Conservation (phyloP, 768 basidiomycete species). For the Agrocybe praecox region DNA sequence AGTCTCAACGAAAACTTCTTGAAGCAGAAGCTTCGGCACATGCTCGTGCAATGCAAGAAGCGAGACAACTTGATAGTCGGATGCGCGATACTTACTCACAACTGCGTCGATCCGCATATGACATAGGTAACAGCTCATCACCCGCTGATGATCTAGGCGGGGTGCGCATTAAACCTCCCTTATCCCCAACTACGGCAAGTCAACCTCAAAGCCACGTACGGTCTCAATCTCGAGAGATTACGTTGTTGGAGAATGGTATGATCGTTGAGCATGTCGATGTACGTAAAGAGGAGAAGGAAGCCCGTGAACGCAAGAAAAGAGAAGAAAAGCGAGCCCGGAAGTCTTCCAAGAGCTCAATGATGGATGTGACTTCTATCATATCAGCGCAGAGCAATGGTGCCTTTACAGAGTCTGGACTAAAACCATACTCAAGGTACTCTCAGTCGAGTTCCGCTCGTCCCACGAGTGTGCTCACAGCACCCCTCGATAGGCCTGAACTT, state of each 20-base stretch:
- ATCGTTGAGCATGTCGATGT: conserved; percentile 89
- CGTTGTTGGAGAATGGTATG: conserved; percentile 85
- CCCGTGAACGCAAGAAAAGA: conserved; percentile 65
- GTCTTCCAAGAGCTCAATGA: conserved; percentile 67
- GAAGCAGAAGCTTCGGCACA: conserved; percentile 83
- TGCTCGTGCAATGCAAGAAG: conserved; percentile 77
- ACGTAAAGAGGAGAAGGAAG: conserved; percentile 76
- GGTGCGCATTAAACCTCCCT: conserved; percentile 71
- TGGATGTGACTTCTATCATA: conserved; percentile 75
- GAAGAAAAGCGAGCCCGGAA: conserved; percentile 78
- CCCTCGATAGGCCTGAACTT: conserved; percentile 60
- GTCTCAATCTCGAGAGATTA: conserved; percentile 69
- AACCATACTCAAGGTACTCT: conserved; percentile 65
- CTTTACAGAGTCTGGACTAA: conserved; percentile 60
- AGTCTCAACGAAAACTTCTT: conserved; percentile 76
- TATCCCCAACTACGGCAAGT: conserved; percentile 40
- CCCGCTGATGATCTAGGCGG: conserved; percentile 61
- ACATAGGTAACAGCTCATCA: conserved; percentile 50
- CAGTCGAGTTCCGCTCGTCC: conserved; percentile 55
- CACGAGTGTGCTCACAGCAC: conserved; percentile 60
- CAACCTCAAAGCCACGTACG: conserved; percentile 43
- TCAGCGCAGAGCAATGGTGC: conserved; percentile 61
- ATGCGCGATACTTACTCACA: conserved; percentile 84
- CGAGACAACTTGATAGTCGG: conserved; percentile 70
- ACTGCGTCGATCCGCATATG: conserved; percentile 78